phyloP scores from a whole-genome alignment of 345 rosid species.

The Gynandropsis gynandra region DNA sequence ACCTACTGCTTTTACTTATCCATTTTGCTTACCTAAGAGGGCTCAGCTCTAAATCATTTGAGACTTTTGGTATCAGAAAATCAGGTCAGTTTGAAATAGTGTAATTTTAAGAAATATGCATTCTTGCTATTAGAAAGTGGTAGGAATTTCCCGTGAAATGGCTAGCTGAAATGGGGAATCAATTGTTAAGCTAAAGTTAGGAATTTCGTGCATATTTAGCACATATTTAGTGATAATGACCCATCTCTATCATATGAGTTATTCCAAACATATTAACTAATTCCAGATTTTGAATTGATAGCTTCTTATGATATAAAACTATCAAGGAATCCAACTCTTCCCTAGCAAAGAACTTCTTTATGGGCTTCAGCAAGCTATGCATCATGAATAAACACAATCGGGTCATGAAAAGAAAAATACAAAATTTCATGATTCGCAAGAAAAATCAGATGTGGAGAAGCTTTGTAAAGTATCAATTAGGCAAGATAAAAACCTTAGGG shows the following conservation, averaged over 20 bases:
- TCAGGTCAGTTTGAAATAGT: background rate
- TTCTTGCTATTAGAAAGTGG: no score
- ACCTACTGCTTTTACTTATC: no score
- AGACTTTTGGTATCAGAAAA: background rate
- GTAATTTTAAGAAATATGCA: no score
- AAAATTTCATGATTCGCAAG: no score
- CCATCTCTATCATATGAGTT: conserved; percentile 34
- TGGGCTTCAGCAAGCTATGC: conserved; percentile 62
- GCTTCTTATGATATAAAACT: conserved; percentile 25
- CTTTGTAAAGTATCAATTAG: background rate
- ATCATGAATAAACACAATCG: conserved; percentile 9
- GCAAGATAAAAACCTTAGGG: conserved; percentile 52
- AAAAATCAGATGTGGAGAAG: no score
- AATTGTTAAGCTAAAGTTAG: no score
- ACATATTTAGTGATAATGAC: background rate
- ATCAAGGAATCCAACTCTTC: conserved; percentile 35
- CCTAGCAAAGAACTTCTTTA: conserved; percentile 52
- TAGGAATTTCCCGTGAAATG: no score
- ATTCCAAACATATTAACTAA: conserved; percentile 29
- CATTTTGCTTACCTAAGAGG: no score
- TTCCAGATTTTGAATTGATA: conserved; percentile 22
- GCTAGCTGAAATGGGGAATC: no score
- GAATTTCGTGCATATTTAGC: no score
- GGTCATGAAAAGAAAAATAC: conserved; percentile 7
- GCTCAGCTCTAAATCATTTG: conserved; percentile 12